Conservation (phyloP, 2,329 filamentous ascomycete species). For the Sodiomyces alkalinus region DNA sequence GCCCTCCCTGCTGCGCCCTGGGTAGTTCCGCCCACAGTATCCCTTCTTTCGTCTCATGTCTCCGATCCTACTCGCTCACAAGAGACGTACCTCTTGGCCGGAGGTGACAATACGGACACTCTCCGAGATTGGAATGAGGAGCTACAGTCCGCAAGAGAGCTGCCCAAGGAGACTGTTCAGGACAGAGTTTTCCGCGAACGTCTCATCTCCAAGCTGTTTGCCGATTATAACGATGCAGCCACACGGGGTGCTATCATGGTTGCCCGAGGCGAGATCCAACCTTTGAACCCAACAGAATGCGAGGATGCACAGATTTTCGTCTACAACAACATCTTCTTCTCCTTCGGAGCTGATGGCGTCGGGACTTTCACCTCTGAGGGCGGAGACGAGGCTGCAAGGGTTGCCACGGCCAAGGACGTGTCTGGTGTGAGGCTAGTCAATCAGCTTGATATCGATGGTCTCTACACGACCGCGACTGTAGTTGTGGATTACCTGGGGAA, state of each 20-base stretch:
- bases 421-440: slow-evolving; percentile 89
- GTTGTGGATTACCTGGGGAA: slow-evolving; percentile 96
- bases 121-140: slow-evolving; percentile 98
- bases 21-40: slow-evolving; percentile 60
- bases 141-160: slow-evolving; percentile 89
- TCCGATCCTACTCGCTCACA: slow-evolving; percentile 80
- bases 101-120: slow-evolving; percentile 86
- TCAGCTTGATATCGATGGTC: slow-evolving; percentile 84
- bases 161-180: slow-evolving; percentile 86
- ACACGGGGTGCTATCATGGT: slow-evolving; percentile 84
- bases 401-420: slow-evolving; percentile 94
- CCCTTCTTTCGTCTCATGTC: slow-evolving; percentile 53
- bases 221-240: slow-evolving; percentile 93
- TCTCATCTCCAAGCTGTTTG: slow-evolving; percentile 87
- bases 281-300: slow-evolving; percentile 85
- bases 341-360: slow-evolving; percentile 92
- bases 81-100: slow-evolving; percentile 79
- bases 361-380: slow-evolving; percentile 94
- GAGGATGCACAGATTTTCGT: slow-evolving; percentile 95
- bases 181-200: slow-evolving; percentile 93
- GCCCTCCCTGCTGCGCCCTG: slow-evolving; percentile 85
- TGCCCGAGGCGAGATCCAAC: slow-evolving; percentile 79
- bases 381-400: slow-evolving; percentile 87
- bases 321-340: slow-evolving; percentile 99
- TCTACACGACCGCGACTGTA: slow-evolving; percentile 91